Conservation (phyloP, 495 filamentous ascomycete species). For the Penicillium roqueforti region DNA sequence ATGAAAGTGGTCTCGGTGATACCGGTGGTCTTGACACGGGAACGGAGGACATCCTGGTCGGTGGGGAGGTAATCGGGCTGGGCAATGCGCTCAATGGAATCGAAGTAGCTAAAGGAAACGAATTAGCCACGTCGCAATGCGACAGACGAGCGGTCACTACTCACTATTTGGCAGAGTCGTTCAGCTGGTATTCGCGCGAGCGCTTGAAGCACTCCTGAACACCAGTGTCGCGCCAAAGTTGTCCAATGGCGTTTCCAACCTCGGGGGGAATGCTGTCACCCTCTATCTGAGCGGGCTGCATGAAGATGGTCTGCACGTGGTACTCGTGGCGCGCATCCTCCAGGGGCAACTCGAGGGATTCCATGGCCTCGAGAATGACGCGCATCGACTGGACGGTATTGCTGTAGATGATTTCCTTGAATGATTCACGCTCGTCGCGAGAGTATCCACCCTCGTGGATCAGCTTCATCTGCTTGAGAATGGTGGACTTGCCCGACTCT, state of each 20-base stretch:
- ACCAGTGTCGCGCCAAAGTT: constrained; percentile 89
- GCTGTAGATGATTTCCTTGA: constrained; percentile 97
- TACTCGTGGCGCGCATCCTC: constrained; percentile 87
- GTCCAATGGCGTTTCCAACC: constrained; percentile 88
- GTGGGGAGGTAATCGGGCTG: constrained; percentile 92
- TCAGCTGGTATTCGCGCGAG: constrained; percentile 93
- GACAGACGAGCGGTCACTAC: constrained; percentile 28
- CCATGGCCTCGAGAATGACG: constrained; percentile 95
- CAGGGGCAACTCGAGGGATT: constrained; percentile 82
- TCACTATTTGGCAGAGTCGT: constrained; percentile 98
- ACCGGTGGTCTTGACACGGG: constrained; percentile 98
- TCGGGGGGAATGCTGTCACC: constrained; percentile 92
- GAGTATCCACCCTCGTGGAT: constrained; percentile 57
- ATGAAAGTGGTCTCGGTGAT: constrained; percentile 99
- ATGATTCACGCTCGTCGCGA: constrained; percentile 54
- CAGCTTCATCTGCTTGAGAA: constrained; percentile 96
- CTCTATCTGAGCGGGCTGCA: constrained; percentile 93
- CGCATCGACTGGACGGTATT: constrained; percentile 96
- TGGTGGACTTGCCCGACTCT: constrained; percentile 99
- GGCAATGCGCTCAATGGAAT: constrained; percentile 88
- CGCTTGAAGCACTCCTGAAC: constrained; percentile 95
- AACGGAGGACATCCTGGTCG: constrained; percentile 95
- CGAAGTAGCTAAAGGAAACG: constrained; percentile 72
- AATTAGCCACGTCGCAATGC: constrained; percentile 1
- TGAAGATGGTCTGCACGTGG: constrained; percentile 93